Base-by-base conservation (phyloP, 2,329 filamentous ascomycete species). In the Laburnicola sp. region DNA sequence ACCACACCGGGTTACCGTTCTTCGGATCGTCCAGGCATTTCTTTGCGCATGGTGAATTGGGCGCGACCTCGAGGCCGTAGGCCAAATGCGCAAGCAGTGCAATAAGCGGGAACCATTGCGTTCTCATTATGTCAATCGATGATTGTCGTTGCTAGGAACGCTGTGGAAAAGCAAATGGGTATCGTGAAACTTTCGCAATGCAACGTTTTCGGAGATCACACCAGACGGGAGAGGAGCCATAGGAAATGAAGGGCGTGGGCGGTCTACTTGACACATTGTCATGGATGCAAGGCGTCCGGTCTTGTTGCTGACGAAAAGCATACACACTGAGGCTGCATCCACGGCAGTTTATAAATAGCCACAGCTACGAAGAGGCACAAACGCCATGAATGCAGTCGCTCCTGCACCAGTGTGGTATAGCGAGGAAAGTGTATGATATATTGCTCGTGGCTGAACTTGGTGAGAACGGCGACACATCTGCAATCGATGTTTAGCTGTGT, bases 31-130 rank as follows among this genome's bases (percentile, higher is more conserved):
- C 58, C 30, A 62, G 44, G 30, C 61, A 64, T 37, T 57, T 54
- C 22, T 47, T 44, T 16, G 58, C 50, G 40, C 61, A 64, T 53
- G 56, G 57, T 4, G 59, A 64, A 36, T 57, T 35, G 2, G 58
- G 54, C 2, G 53, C 45, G 35, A 62, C 59, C 45, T 64, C 59
- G n/a, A 64, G 56, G 16, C 58, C 52, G 8, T 23, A 10, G 2
- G 38, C 22, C 22, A 40, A 3, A 11, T 21, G 25, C 25, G 30
- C 43, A 28, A 47, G 27, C 4, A 46, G 35, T 2, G 36, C 32
- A 9, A 56, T 21, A n/a, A 50, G 22, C 8, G 34, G 31, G 1
- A 55, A 10, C 6, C 51, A 2, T 11, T 25, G 25, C 21, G 7
- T 22, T 36, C 22, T 43, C 46, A 41, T 49, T 5, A 21, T 38